These are phyloP conservation scores for Epichloe uncinata DNA, from an alignment of 2,329 filamentous ascomycete genomes.

Conservation along the genomic window DNA sequence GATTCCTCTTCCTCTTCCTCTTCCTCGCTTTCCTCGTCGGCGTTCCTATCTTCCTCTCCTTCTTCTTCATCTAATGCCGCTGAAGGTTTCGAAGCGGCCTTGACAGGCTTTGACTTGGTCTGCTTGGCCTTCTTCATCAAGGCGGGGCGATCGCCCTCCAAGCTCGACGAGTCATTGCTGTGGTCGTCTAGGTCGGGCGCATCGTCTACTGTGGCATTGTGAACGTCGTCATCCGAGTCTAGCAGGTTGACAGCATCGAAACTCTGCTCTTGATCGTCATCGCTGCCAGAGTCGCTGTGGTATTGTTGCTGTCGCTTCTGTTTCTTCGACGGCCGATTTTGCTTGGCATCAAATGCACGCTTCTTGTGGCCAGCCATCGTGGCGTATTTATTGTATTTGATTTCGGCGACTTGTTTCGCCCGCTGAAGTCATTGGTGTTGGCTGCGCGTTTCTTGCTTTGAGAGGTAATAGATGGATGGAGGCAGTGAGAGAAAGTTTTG, in stretches of 20 bases:
- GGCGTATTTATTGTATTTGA: background rate
- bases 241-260: constrained; percentile 40
- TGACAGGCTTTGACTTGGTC: constrained; percentile 10
- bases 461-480: background rate
- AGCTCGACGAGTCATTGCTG: constrained; percentile 17
- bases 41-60: constrained; percentile 13
- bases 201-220: constrained; percentile 39
- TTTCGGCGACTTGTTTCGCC: constrained; percentile 3
- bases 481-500: constrained; percentile 2
- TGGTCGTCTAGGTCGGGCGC: constrained; percentile 14
- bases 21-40: constrained; percentile 20
- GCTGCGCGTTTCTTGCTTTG: background rate
- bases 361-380: constrained; percentile 24
- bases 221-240: constrained; percentile 44
- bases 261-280: constrained; percentile 24
- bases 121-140: constrained; percentile 11
- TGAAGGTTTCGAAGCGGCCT: constrained; percentile 6
- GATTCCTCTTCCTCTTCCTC: constrained; percentile 25
- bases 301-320: constrained; percentile 35
- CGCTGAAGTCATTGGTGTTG: background rate
- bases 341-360: constrained; percentile 16
- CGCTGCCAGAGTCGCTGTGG: constrained; percentile 36
- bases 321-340: constrained; percentile 35
- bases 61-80: constrained; percentile 13
- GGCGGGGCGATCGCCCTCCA: constrained; percentile 20